phyloP scores from a whole-genome alignment of 2,329 filamentous ascomycete genomes.

The Aspergillus udagawae region DNA sequence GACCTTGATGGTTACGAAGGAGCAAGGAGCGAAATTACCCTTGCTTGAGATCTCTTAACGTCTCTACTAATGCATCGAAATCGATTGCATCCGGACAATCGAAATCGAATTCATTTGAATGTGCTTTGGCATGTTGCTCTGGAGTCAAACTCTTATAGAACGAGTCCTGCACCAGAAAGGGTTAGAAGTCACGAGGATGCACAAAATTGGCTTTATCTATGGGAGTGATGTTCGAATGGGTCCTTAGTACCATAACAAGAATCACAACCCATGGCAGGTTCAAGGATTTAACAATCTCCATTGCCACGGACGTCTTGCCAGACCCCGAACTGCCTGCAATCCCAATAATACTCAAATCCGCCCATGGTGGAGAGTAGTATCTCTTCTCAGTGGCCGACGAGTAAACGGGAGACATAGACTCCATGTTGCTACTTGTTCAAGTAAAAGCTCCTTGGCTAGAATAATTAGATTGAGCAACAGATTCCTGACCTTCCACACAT shows the following conservation, averaged over 20 bases:
- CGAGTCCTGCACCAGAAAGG: conserved; percentile 64
- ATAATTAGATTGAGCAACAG: neutral
- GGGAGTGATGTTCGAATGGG: conserved; percentile 5
- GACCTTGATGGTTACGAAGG: neutral
- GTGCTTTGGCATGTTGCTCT: conserved; percentile 75
- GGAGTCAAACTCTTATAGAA: conserved; percentile 88
- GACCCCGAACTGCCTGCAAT: conserved; percentile 94
- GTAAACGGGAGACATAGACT: conserved; percentile 36
- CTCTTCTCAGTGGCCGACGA: conserved; percentile 51
- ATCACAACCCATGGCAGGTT: conserved; percentile 98
- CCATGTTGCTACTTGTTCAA: conserved; percentile 23
- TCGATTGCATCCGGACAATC: conserved; percentile 92
- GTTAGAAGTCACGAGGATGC: conserved; percentile 13
- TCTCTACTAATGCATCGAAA: conserved; percentile 81
- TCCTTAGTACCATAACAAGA: conserved; percentile 73
- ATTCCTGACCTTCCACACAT: conserved; percentile 4
- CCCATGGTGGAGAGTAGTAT: conserved; percentile 96
- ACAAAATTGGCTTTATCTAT: neutral
- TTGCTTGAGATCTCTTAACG: conserved; percentile 78
- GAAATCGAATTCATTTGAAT: conserved; percentile 91
- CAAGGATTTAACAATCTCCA: conserved; percentile 83
- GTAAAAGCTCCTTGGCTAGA: neutral
- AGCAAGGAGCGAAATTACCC: conserved; percentile 57
- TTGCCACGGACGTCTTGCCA: conserved; percentile 87
- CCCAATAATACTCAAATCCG: conserved; percentile 91